Evolutionary conservation across 164 flowering plant species (phyloP).

Genomic region (Kalanchoe fedtschenkoi): DNA sequence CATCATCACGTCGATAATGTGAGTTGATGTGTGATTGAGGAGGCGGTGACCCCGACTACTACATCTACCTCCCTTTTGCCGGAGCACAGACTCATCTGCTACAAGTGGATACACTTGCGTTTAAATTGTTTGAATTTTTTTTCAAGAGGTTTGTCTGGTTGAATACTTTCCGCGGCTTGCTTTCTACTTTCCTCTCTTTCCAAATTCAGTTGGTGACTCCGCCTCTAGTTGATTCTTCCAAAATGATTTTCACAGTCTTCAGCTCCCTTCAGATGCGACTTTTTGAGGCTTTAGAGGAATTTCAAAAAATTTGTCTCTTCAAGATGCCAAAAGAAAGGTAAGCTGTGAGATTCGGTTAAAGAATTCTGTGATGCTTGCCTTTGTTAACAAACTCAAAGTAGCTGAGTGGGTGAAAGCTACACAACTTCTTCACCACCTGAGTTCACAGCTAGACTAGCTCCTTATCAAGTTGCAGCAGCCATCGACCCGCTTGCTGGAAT

Average conservation of each 20-base stretch:
- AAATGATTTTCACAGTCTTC: conserved; percentile 52
- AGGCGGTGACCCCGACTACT: conserved; percentile 18
- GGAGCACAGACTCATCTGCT: conserved; percentile 74
- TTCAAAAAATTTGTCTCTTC: conserved; percentile 89
- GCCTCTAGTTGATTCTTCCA: conserved; percentile 30
- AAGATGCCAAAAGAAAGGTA: conserved; percentile 49
- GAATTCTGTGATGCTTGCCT: conserved; percentile 49
- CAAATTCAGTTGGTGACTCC: conserved; percentile 25
- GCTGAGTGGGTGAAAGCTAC: conserved; percentile 78
- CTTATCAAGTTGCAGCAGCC: conserved; percentile 36
- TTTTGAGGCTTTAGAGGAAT: conserved; percentile 76
- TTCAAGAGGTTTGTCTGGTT: conserved; percentile 64
- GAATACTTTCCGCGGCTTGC: conserved; percentile 60
- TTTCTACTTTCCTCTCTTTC: conserved; percentile 59
- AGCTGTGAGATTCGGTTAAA: conserved; percentile 43
- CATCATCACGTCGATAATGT: too few species aligned
- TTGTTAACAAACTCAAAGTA: conserved; percentile 60
- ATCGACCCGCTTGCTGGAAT: conserved; percentile 29
- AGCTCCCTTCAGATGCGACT: conserved; percentile 69
- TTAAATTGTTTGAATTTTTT: conserved; percentile 73
- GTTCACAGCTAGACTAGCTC: conserved; percentile 78
- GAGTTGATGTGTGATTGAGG: too few species aligned
- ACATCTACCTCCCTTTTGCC: conserved; percentile 66
- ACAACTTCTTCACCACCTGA: conserved; percentile 97
- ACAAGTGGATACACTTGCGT: conserved; percentile 75